Evolutionary conservation across 139 green algal species (phyloP), one percentile per base, ranked within the genome.

Genomic region (Volvox reticuliferus): DNA sequence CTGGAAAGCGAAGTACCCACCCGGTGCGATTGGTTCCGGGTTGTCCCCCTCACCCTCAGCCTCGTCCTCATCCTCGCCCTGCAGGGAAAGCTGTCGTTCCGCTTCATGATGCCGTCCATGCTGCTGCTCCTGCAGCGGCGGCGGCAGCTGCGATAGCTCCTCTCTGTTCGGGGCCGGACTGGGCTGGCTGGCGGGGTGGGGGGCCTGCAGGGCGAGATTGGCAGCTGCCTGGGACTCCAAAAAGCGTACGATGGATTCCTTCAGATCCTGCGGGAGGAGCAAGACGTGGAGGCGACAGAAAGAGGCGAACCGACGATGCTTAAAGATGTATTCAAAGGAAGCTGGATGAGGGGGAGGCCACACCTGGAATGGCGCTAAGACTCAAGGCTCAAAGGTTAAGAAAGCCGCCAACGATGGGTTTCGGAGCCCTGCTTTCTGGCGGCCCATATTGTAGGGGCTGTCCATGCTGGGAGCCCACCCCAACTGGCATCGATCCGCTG

Each of bases 181-280:
- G 32, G 76, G 16, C 33, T 82, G 16, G 28, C 35, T 37, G 20
- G 63, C 62, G n/a, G 63, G 82, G 32, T 55, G 28, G 55, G 32
- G 63, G 19, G 79, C 33, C 67, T 88, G 82, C 65, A 35, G 67
- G 35, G 63, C 26, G 26, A 67, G 36, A 69, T 89, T n/a, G 68
- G 67, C 67, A 18, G 26, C 17, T 68, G 84, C 36, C 68, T 89
- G 84, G 68, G 68, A 44, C 36, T 89, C 84, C 36, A 89, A 69
- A 69, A 89, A 89, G 36, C 84, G 84, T 17, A 80, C 68, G 37
- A 89, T 89, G 36, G 17, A 19, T 18, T 89, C 84, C 84, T 89
- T 89, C 0, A 89, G 68, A 35, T 37, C 84, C 84, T 89, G 67
- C 22, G 19, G 55, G 55, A 55, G 44, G 44, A n/a, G n/a, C n/a